Evolutionary conservation across 148 eudicot genomes (phyloP), one percentile per base, ranked within the genome.

Genomic region (Rhododendron henanense): DNA sequence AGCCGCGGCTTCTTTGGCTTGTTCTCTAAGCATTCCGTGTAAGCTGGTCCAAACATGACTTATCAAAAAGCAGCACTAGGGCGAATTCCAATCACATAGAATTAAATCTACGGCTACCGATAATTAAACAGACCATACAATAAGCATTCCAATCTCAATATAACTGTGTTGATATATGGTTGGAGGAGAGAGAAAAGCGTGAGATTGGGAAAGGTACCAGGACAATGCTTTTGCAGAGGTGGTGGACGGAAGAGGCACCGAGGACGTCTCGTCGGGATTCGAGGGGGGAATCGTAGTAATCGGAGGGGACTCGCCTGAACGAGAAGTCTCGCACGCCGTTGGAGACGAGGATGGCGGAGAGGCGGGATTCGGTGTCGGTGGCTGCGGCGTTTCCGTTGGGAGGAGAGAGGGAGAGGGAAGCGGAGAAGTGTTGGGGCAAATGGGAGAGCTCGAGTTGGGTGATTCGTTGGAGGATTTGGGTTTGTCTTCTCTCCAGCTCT

Each of bases 141-240:
- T 0, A 10, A 44, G 2, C 21, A 47, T 55, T 4, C 61, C 61
- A 16, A 55, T 55, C 61, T 55, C 61, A 55, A 55, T 55, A 16
- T 0, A 55, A 55, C 61, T 55, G 61, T 18, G 1, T 5, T 55
- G 9, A 69, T 45, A 33, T 14, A 31, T 14, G 33, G 31, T 31
- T 16, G 1, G 25, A 33, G 45, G 10, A 71, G 19, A 71, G 69
- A 44, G 23, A 80, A 35, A 78, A 67, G 45, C 13, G 33, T 21
- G 5, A 33, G 55, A 44, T 45, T 53, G 18, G 19, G 59, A 10
- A 67, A 67, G n/a, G 41, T 88, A 97, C 98, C 96, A 97, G 85
- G 81, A 97, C 99, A 83, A 97, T 94, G 91, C 96, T 94, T 84
- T 97, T 95, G 92, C 99, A 97, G 89, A 97, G 98, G 85, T 97